phyloP scores from a whole-genome alignment of 2,329 filamentous ascomycete species.

The Venturia nashicola region DNA sequence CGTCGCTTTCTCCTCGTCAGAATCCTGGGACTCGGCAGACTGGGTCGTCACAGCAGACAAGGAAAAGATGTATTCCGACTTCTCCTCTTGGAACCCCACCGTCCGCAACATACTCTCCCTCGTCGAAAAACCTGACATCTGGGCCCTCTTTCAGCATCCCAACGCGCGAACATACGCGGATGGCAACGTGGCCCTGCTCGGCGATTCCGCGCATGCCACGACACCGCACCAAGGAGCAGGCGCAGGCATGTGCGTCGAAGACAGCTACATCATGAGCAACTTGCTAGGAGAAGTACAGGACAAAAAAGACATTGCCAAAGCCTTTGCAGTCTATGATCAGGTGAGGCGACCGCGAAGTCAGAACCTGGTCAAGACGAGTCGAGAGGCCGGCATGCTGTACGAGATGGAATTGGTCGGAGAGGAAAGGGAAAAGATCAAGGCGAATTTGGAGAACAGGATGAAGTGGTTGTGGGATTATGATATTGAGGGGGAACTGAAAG shows the following conservation, averaged over 20 bases:
- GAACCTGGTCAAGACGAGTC: background rate
- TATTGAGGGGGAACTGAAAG: background rate
- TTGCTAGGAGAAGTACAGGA: slow-evolving; percentile 9
- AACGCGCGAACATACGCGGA: slow-evolving; percentile 23
- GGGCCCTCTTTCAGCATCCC: slow-evolving; percentile 25
- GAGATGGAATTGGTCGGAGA: slow-evolving; percentile 13
- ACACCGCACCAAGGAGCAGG: slow-evolving; percentile 27
- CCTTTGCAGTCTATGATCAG: slow-evolving; percentile 3
- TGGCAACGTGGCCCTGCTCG: slow-evolving; percentile 21
- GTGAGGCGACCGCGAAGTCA: slow-evolving; percentile 4
- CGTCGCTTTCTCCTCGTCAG: slow-evolving; percentile 34
- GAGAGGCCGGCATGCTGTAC: slow-evolving; percentile 4
- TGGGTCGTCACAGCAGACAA: slow-evolving; percentile 30
- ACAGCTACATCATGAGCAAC: slow-evolving; percentile 15
- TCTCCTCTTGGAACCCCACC: slow-evolving; percentile 29
- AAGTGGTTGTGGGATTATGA: slow-evolving; percentile 9
- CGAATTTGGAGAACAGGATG: background rate
- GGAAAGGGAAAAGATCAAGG: background rate
- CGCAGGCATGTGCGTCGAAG: slow-evolving; percentile 27
- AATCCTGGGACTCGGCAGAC: slow-evolving; percentile 28
- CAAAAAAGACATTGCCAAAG: slow-evolving; percentile 3
- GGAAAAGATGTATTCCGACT: slow-evolving; percentile 29
- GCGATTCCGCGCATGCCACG: slow-evolving; percentile 28
- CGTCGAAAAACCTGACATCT: slow-evolving; percentile 30
- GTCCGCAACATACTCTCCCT: slow-evolving; percentile 28